Conservation (phyloP, 140 eudicot genomes). For the Stevia rebaudiana region DNA sequence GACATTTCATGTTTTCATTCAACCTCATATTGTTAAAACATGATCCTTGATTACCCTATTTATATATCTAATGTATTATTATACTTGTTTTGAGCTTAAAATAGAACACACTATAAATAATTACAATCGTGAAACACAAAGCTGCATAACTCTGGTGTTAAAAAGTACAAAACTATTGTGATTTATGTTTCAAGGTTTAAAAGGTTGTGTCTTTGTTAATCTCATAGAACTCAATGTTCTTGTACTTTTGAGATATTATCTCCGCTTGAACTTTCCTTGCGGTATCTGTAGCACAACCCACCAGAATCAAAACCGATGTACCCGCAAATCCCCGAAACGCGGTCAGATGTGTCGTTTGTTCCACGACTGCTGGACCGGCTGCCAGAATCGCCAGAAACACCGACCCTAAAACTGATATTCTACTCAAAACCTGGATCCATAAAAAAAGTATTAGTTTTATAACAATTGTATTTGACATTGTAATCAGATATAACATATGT, state of each 20-base stretch:
- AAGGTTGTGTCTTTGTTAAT: conserved; percentile 46
- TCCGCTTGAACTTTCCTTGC: conserved; percentile 97
- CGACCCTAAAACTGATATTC: conserved; percentile 96
- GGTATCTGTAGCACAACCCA: conserved; percentile 95
- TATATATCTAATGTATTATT: neutral
- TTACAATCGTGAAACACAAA: neutral
- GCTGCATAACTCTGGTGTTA: neutral
- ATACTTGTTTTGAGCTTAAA: too few species aligned
- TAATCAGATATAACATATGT: too few species aligned
- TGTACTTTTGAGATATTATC: conserved; percentile 90
- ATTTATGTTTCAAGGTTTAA: conserved; percentile 6
- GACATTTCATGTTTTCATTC: neutral
- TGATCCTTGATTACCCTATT: neutral
- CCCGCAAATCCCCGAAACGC: conserved; percentile 96
- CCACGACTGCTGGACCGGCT: conserved; percentile 92
- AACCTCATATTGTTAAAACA: neutral
- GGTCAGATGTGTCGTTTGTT: conserved; percentile 86
- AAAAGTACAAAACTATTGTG: neutral
- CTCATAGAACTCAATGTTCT: conserved; percentile 89
- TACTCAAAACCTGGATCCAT: conserved; percentile 64
- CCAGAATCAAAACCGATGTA: conserved; percentile 88
- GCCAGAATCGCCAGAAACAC: conserved; percentile 88
- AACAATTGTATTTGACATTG: neutral
- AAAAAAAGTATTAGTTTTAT: conserved; percentile 12
- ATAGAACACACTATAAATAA: neutral